A percentile compares a stretch with the other conserved stretches of the same genome.
These are phyloP conservation scores for Rhodotorula sp. DNA, from an alignment of 1,284 basidiomycete genomes.

Conservation along the genomic window DNA sequence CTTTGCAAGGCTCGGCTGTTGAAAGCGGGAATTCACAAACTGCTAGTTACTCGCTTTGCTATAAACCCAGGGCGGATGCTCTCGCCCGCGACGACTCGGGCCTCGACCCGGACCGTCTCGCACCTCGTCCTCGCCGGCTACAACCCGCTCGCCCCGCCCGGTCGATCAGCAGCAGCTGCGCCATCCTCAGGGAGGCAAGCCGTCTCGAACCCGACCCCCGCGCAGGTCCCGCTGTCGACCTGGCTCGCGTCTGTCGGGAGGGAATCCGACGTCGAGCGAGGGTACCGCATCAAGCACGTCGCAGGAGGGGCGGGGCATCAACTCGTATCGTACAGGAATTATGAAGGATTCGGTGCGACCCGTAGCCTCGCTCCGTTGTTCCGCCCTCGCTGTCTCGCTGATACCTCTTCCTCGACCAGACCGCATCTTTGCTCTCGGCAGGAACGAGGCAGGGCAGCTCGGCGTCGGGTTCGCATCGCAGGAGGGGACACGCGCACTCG, in stretches of 20 bases:
- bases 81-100: not conserved
- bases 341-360: slow-evolving; percentile 5
- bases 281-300: slow-evolving; percentile 3
- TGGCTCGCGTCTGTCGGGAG: slow-evolving; percentile 36
- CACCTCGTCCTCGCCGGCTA: slow-evolving; percentile 35
- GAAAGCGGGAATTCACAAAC: no score
- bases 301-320: slow-evolving; percentile 31
- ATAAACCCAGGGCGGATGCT: not conserved
- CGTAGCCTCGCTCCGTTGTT: no score
- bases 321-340: slow-evolving; percentile 31
- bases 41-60: no score
- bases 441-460: slow-evolving; percentile 42
- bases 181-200: slow-evolving; percentile 6
- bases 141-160: slow-evolving; percentile 37
- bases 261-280: slow-evolving; percentile 16
- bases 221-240: slow-evolving; percentile 16
- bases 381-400: no score
- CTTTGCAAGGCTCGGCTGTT: no score
- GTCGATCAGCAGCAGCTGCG: not conserved
- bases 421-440: slow-evolving; percentile 37
- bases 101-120: slow-evolving; percentile 16
- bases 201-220: slow-evolving; percentile 27
- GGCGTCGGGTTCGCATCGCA: slow-evolving; percentile 41
- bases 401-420: slow-evolving; percentile 9
- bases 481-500: slow-evolving; percentile 41